Evolutionary conservation across 106 monocot genomes (phyloP).

Genomic region (Cymbidium sinense): DNA sequence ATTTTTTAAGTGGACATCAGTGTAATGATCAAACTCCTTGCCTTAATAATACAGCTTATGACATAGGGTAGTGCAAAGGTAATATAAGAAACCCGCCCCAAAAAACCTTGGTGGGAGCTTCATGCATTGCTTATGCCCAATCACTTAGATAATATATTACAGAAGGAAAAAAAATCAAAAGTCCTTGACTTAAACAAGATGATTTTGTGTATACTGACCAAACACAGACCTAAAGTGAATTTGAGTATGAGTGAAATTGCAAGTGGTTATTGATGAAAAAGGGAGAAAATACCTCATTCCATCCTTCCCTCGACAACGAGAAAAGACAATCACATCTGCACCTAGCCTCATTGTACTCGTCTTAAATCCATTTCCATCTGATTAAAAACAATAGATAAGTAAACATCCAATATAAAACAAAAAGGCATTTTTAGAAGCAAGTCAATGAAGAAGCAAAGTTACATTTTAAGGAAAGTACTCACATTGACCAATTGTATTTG

Average conservation of each 20-base stretch:
- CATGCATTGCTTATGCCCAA: too few species aligned
- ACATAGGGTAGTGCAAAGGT: background rate
- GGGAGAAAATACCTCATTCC: slow-evolving; percentile 44
- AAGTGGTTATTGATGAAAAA: background rate
- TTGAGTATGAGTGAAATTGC: background rate
- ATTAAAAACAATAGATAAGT: slow-evolving; percentile 7
- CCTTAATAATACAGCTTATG: background rate
- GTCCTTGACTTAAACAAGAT: too few species aligned
- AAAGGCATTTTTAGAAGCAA: too few species aligned
- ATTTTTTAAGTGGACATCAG: background rate
- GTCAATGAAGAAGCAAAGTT: background rate
- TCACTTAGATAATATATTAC: too few species aligned
- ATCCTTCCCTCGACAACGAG: slow-evolving; percentile 55
- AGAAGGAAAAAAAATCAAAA: too few species aligned
- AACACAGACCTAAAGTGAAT: background rate
- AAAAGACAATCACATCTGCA: slow-evolving; percentile 87
- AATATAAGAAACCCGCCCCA: background rate
- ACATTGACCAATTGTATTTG: slow-evolving; percentile 93
- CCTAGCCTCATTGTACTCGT: slow-evolving; percentile 97
- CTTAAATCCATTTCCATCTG: slow-evolving; percentile 95
- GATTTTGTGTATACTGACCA: background rate
- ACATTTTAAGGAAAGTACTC: slow-evolving; percentile 8
- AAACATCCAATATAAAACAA: background rate
- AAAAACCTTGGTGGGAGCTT: background rate
- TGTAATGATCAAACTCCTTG: background rate